A percentile compares a stretch with the other conserved stretches of the same genome.
Conservation (phyloP, 352 stramenopile genomes). For the Aphanomyces invadans region DNA sequence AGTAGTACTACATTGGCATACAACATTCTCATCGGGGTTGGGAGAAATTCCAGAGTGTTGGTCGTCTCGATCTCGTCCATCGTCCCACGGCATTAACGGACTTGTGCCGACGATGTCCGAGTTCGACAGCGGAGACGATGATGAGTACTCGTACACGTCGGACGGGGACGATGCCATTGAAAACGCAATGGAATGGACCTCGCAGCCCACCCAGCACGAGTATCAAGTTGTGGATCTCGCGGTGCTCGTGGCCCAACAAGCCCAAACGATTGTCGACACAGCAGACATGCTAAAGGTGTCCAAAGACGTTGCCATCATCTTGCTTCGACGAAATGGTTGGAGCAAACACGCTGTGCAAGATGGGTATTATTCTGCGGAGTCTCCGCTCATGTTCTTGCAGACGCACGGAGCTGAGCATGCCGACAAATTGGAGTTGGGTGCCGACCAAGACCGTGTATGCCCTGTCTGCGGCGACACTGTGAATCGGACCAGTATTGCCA, state of each 20-base stretch:
- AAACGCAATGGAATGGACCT: constrained; percentile 18
- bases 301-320: constrained; percentile 37
- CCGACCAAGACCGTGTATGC: constrained; percentile 32
- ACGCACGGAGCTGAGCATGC: not conserved
- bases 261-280: constrained; percentile 57
- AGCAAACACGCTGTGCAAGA: constrained; percentile 18
- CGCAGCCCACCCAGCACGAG: constrained; percentile 33
- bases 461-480: constrained; percentile 40
- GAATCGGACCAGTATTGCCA: constrained; percentile 37
- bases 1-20: too few relatives aligned
- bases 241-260: constrained; percentile 66
- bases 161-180: constrained; percentile 28
- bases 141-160: constrained; percentile 20
- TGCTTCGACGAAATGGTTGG: constrained; percentile 14
- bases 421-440: not conserved
- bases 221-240: constrained; percentile 81
- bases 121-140: not conserved
- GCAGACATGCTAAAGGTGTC: constrained; percentile 70
- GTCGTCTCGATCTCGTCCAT: not conserved
- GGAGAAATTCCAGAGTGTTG: not conserved
- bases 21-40: not conserved
- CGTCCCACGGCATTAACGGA: not conserved
- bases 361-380: constrained; percentile 2
- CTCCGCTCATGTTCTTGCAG: not conserved
- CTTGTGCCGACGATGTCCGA: not conserved